Conservation (phyloP, 257 asterid species). For the Henckelia pumila region DNA sequence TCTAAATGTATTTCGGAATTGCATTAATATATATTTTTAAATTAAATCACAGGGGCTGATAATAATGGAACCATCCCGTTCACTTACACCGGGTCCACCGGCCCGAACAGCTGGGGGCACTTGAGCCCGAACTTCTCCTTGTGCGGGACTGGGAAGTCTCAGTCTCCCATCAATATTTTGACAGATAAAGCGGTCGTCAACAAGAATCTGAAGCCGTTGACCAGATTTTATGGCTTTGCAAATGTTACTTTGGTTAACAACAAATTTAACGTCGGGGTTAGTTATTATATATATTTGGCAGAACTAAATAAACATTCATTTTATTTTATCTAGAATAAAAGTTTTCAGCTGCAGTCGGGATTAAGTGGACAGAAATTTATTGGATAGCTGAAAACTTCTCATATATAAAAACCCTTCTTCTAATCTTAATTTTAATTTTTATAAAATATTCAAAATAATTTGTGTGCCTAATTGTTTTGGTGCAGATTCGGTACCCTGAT, state of each 20-base stretch:
- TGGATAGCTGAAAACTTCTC: too few species aligned
- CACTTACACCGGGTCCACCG: conserved; percentile 64
- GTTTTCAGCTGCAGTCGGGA: too few species aligned
- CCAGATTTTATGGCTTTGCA: conserved; percentile 42
- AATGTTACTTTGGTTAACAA: conserved; percentile 73
- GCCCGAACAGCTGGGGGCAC: conserved; percentile 71
- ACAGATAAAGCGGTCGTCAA: conserved; percentile 38
- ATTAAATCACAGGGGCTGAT: conserved; percentile 31
- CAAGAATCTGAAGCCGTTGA: conserved; percentile 55
- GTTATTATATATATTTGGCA: too few species aligned
- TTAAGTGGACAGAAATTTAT: too few species aligned
- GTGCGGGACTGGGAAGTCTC: conserved; percentile 64
- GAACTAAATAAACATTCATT: too few species aligned
- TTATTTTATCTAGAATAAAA: too few species aligned
- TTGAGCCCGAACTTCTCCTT: conserved; percentile 63
- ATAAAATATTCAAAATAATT: too few species aligned
- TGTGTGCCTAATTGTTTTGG: too few species aligned
- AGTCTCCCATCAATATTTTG: conserved; percentile 71
- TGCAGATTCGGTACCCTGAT: conserved; percentile 66
- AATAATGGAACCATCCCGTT: conserved; percentile 37
- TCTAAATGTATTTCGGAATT: too few species aligned
- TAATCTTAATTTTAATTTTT: too few species aligned
- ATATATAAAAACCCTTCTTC: too few species aligned
- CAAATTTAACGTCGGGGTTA: conserved; percentile 76
- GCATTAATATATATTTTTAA: too few species aligned